Base-by-base conservation (phyloP, 164 flowering plant genomes). In the Aristolochia fimbriata region DNA sequence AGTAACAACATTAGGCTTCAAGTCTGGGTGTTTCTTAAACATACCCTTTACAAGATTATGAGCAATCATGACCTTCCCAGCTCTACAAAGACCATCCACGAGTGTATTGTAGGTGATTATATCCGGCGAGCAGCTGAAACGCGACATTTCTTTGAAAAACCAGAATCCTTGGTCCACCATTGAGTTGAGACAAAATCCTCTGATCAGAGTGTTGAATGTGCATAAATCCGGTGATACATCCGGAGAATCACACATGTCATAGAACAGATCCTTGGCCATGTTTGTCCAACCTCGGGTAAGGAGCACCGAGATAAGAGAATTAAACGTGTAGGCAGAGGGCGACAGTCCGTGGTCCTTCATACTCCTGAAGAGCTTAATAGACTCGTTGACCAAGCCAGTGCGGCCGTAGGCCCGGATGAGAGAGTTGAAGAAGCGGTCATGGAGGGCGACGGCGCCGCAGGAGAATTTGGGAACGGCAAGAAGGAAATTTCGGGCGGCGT, bases 71-170 rank as follows among this genome's bases (percentile, higher is more conserved):
- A 83, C 81, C 66, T 83, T 85, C 51, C 92, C 92, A 10, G 57
- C 77, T 48, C 87, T 73, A 57, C 91, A 90, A 73, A 90, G 70
- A 4, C 95, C 95, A 64, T 90, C 95, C 15, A 87, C 81, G 64
- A 90, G 77, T 1, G 97, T 81, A 61, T 85, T 84, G 59, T 84
- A 87, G 0, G 88, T 85, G 43, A 90, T 64, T 21, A 90, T 63
- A 76, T 87, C 91, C 2, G 95, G 87, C 0, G 61, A 63, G 62
- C 81, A 74, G 7, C 64, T 52, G 62, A 72, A 64, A 5, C 62
- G 48, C 17, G 74, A 62, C 91, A 85, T 87, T 58, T 85, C 86
- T 47, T 78, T 81, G 63, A 87, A 85, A 60, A 83, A 73, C 27
- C 74, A 66, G 68, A 81, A 83, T 46, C 83, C 91, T 31, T 82